phyloP scores from a whole-genome alignment of 2,329 filamentous ascomycete genomes.

The Venturia carpophila region DNA sequence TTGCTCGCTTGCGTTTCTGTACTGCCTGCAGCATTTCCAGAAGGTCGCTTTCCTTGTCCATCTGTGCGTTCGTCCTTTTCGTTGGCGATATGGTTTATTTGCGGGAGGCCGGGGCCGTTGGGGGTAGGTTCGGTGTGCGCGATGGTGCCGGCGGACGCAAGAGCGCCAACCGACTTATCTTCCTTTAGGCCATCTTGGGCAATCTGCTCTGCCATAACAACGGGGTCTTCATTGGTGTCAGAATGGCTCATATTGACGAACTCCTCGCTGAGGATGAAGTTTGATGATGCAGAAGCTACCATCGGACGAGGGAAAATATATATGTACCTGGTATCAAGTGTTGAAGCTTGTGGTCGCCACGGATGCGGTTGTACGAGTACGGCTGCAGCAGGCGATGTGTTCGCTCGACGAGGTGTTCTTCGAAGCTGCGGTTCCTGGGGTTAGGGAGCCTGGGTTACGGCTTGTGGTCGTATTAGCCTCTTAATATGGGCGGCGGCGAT shows the following conservation, averaged over 20 bases:
- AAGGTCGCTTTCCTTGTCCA: neutral
- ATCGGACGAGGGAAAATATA: slow-evolving; percentile 2
- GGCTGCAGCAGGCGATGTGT: slow-evolving; percentile 1
- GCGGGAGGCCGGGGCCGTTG: neutral
- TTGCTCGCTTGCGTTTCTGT: slow-evolving; percentile 8
- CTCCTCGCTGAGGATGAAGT: slow-evolving; percentile 23
- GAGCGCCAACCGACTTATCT: slow-evolving; percentile 57
- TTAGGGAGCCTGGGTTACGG: neutral
- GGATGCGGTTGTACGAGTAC: slow-evolving; percentile 2
- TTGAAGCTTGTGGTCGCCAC: slow-evolving; percentile 16
- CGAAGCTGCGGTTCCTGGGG: neutral
- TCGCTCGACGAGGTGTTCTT: slow-evolving; percentile 4
- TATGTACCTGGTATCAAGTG: slow-evolving; percentile 15
- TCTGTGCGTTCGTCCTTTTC: neutral
- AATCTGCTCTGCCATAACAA: slow-evolving; percentile 67
- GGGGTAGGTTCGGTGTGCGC: slow-evolving; percentile 12
- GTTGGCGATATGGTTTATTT: neutral
- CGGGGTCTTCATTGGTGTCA: slow-evolving; percentile 39
- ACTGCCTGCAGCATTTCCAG: slow-evolving; percentile 4
- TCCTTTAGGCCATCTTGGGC: slow-evolving; percentile 65
- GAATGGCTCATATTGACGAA: slow-evolving; percentile 16
- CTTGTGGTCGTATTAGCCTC: slow-evolving; percentile 6
- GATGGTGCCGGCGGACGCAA: slow-evolving; percentile 24
- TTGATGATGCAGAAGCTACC: neutral
- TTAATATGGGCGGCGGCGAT: slow-evolving; percentile 10